Evolutionary conservation across 106 monocot genomes (phyloP).

Genomic region (Dactylorhiza incarnata): DNA sequence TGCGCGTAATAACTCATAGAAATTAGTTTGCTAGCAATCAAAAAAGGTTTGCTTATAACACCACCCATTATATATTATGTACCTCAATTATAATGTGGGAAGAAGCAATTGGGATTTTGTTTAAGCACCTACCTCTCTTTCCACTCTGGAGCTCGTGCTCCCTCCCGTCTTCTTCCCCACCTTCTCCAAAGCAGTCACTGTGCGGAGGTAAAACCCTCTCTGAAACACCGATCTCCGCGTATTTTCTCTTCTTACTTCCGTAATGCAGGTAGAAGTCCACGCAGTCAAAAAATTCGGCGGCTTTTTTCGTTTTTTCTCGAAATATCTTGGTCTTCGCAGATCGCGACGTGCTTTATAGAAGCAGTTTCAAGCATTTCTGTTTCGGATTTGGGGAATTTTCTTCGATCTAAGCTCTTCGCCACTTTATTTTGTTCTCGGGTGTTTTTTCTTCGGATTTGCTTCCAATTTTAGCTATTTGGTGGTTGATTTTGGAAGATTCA

Average conservation of each 20-base stretch:
- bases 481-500: background rate
- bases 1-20: too few relatives aligned
- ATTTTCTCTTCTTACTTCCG: background rate
- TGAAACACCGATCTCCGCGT: background rate
- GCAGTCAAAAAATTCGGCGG: background rate
- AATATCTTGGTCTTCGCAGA: too few relatives aligned
- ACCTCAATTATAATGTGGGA: background rate
- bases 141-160: background rate
- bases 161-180: background rate
- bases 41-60: too few relatives aligned
- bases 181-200: background rate
- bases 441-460: background rate
- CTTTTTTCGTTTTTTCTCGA: background rate
- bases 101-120: background rate
- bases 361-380: background rate
- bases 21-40: too few relatives aligned
- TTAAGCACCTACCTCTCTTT: background rate
- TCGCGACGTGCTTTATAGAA: too few relatives aligned
- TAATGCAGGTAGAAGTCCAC: background rate
- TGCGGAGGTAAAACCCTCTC: background rate
- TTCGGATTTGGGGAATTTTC: background rate
- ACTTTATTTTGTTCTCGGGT: background rate
- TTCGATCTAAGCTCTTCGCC: background rate
- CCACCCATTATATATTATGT: too few relatives aligned
- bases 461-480: background rate